Evolutionary conservation across 2,329 filamentous ascomycete genomes (phyloP).

Genomic region (Cryoendolithus antarcticus): DNA sequence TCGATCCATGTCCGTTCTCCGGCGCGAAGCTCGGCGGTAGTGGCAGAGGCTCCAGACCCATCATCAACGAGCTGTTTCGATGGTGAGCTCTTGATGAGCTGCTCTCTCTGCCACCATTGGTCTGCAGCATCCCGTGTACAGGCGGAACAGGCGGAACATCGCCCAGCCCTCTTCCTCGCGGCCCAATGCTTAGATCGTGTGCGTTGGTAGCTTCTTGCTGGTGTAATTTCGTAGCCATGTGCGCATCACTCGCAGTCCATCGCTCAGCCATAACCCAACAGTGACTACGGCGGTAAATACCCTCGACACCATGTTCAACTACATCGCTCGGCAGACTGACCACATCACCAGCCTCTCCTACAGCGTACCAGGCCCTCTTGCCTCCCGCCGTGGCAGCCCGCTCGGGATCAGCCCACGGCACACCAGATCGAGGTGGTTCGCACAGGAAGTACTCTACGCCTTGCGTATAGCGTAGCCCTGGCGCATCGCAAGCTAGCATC

Average conservation of each 20-base stretch:
- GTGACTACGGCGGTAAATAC: slow-evolving; percentile 55
- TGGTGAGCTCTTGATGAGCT: slow-evolving; percentile 16
- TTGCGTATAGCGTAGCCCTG: slow-evolving; percentile 54
- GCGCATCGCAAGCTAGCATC: slow-evolving; percentile 65
- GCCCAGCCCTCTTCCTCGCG: background rate
- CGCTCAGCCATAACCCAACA: slow-evolving; percentile 54
- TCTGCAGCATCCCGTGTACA: background rate
- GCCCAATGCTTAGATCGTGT: background rate
- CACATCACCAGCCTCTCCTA: slow-evolving; percentile 52
- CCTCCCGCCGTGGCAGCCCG: slow-evolving; percentile 41
- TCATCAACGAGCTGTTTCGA: slow-evolving; percentile 31
- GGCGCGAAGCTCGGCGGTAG: slow-evolving; percentile 32
- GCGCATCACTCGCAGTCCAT: slow-evolving; percentile 40
- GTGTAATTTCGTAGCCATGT: slow-evolving; percentile 18
- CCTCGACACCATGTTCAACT: slow-evolving; percentile 55
- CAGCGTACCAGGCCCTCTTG: slow-evolving; percentile 59
- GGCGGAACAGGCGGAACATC: slow-evolving; percentile 5
- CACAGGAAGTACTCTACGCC: slow-evolving; percentile 75
- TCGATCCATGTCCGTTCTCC: slow-evolving; percentile 10
- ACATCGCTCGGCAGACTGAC: slow-evolving; percentile 52
- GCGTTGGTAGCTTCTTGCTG: slow-evolving; percentile 15
- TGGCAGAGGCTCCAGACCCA: slow-evolving; percentile 36
- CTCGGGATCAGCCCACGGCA: slow-evolving; percentile 53
- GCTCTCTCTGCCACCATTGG: slow-evolving; percentile 6
- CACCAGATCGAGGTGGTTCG: slow-evolving; percentile 57